These are phyloP conservation scores for Arabidopsis suecica DNA, from an alignment of 345 rosid species.

Conservation along the genomic window DNA sequence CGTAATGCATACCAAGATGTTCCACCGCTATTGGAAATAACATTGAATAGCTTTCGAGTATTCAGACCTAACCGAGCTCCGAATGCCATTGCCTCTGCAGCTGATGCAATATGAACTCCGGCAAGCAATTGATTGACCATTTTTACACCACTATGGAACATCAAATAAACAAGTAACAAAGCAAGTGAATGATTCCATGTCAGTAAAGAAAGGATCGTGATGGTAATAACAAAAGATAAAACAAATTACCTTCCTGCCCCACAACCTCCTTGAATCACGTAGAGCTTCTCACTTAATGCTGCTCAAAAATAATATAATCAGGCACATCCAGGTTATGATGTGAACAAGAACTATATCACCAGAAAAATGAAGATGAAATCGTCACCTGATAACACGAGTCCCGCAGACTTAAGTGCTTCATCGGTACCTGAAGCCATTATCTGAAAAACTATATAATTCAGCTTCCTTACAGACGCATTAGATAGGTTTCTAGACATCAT, in stretches of 20 bases:
- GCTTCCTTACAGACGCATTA: constrained; percentile 31
- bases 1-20: constrained; percentile 75
- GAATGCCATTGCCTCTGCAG: constrained; percentile 98
- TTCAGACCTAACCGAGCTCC: constrained; percentile 92
- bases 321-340: constrained; percentile 28
- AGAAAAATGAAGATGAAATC: constrained; percentile 12
- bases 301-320: constrained; percentile 45
- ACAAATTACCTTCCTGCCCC: constrained; percentile 89
- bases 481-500: constrained; percentile 35
- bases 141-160: constrained; percentile 69
- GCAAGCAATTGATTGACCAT: constrained; percentile 98
- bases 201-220: constrained; percentile 29
- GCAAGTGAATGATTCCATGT: constrained; percentile 21
- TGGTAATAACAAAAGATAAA: constrained; percentile 39
- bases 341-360: constrained; percentile 32
- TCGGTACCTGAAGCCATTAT: constrained; percentile 91
- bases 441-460: constrained; percentile 50
- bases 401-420: constrained; percentile 72
- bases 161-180: constrained; percentile 29
- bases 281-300: constrained; percentile 97
- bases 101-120: constrained; percentile 95
- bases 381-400: constrained; percentile 79
- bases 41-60: constrained; percentile 72
- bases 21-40: constrained; percentile 65
- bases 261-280: constrained; percentile 86